Conservation (phyloP, 768 basidiomycete genomes). For the Lepiota venenata region DNA sequence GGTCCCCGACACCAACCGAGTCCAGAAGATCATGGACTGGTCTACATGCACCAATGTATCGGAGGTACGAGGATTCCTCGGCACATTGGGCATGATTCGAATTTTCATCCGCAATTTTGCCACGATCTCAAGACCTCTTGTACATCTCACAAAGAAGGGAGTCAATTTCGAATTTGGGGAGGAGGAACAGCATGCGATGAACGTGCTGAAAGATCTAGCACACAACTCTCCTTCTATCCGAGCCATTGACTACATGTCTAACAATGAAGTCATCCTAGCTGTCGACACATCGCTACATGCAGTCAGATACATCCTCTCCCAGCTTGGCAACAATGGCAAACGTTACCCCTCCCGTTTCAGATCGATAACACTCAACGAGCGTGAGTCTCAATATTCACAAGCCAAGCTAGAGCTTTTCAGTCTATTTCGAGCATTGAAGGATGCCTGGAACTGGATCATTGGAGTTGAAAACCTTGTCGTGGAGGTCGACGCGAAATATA, state of each 20-base stretch:
- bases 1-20: too few relatives aligned
- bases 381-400: constrained; percentile 23
- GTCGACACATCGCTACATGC: constrained; percentile 20
- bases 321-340: constrained; percentile 13
- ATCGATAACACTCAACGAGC: constrained; percentile 18
- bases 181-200: not conserved
- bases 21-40: constrained; percentile 30
- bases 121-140: constrained; percentile 16
- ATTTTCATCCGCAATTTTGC: constrained; percentile 29
- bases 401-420: constrained; percentile 33
- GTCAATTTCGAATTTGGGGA: constrained; percentile 18
- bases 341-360: constrained; percentile 18
- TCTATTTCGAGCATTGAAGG: constrained; percentile 21
- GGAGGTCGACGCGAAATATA: constrained; percentile 30
- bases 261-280: constrained; percentile 16
- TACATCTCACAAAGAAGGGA: constrained; percentile 23
- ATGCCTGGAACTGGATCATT: constrained; percentile 19
- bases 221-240: constrained; percentile 11
- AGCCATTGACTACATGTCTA: constrained; percentile 16
- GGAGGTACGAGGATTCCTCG: constrained; percentile 26
- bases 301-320: constrained; percentile 15
- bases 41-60: constrained; percentile 16
- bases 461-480: constrained; percentile 21
- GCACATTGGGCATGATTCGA: constrained; percentile 18
- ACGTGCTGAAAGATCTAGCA: constrained; percentile 7